Evolutionary conservation across 257 asterid species (phyloP).

Genomic region (Penstemon newberryi): DNA sequence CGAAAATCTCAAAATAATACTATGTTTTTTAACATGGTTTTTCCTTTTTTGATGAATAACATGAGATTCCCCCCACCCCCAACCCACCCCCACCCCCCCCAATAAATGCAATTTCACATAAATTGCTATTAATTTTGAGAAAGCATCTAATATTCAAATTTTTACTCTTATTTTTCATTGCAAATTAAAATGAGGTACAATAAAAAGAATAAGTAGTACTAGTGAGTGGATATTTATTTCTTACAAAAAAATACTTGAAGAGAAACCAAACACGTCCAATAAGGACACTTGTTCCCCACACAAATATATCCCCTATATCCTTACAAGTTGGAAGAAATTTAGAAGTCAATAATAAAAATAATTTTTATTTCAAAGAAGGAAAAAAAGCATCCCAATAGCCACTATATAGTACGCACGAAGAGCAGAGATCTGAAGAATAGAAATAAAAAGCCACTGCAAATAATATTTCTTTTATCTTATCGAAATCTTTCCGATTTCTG

Average conservation of each 20-base stretch:
- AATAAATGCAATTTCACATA: too few relatives aligned
- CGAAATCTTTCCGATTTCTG: neutral
- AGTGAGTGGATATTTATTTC: neutral
- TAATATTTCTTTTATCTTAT: slow-evolving; percentile 3
- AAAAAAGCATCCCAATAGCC: slow-evolving; percentile 4
- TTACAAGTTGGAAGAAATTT: slow-evolving; percentile 24
- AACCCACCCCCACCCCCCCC: too few relatives aligned
- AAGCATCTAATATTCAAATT: neutral
- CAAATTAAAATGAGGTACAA: neutral
- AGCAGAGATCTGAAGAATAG: slow-evolving; percentile 27
- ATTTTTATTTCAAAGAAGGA: slow-evolving; percentile 3
- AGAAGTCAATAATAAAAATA: slow-evolving; percentile 2
- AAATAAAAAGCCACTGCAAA: slow-evolving; percentile 6
- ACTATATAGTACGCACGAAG: slow-evolving; percentile 7
- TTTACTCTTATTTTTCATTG: neutral
- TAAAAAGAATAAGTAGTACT: neutral
- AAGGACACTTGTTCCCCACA: neutral
- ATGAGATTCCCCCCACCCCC: too few relatives aligned
- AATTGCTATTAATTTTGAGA: too few relatives aligned
- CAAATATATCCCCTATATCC: slow-evolving; percentile 29
- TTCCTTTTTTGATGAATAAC: too few relatives aligned
- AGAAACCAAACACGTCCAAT: slow-evolving; percentile 9
- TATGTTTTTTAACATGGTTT: too few relatives aligned
- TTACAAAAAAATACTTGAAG: neutral
- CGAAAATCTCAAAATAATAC: too few relatives aligned